phyloP scores from a whole-genome alignment of 345 rosid species.

The Mercurialis annua region DNA sequence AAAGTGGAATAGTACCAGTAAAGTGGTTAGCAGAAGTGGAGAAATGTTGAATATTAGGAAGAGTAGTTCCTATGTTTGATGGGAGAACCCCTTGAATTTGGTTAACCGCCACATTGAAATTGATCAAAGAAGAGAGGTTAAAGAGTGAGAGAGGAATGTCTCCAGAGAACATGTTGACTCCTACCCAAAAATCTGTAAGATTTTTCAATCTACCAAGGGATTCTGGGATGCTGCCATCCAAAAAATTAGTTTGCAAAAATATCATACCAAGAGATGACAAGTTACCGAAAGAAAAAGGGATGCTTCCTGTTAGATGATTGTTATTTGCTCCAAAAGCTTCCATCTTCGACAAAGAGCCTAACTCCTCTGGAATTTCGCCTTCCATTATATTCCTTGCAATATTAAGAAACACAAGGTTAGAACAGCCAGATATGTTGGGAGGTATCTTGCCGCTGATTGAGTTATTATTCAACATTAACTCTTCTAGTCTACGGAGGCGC shows the following conservation, averaged over 20 bases:
- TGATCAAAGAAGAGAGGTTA: background rate
- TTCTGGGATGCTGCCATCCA: background rate
- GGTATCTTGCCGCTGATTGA: background rate
- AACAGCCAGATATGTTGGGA: background rate
- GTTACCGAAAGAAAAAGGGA: conserved; percentile 1
- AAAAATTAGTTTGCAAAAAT: background rate
- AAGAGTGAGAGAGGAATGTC: background rate
- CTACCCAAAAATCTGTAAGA: background rate
- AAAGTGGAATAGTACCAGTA: background rate
- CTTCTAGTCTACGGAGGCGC: background rate
- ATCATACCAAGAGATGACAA: background rate
- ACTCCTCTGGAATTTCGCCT: background rate
- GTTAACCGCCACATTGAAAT: background rate
- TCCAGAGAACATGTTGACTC: background rate
- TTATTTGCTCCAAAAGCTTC: background rate
- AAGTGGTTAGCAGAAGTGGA: background rate
- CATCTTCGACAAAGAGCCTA: background rate
- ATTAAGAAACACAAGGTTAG: background rate
- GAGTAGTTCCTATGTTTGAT: background rate
- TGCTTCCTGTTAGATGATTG: background rate
- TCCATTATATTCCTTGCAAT: background rate
- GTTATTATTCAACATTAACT: background rate
- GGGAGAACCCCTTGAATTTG: background rate
- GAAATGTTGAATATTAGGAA: background rate
- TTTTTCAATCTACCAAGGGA: background rate